Percentiles rank a stretch among this genome's conserved stretches.
phyloP scores from a whole-genome alignment of 768 basidiomycete genomes.

The Naganishia vishniacii region DNA sequence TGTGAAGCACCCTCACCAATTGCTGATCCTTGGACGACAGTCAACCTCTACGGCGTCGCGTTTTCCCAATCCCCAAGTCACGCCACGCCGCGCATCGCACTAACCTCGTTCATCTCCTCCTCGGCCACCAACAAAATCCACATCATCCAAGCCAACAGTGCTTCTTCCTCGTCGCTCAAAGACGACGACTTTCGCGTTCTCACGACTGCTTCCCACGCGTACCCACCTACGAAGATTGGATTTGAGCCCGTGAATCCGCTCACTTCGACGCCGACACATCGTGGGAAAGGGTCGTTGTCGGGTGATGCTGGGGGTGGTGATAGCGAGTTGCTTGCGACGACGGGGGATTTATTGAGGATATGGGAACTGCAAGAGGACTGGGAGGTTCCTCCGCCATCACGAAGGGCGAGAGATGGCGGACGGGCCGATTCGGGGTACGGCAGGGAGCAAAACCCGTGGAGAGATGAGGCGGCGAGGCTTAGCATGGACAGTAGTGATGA shows the following conservation, averaged over 20 bases:
- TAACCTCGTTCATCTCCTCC: constrained; percentile 72
- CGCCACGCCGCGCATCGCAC: constrained; percentile 68
- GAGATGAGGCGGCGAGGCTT: constrained; percentile 23
- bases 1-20: background rate
- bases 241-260: constrained; percentile 76
- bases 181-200: constrained; percentile 75
- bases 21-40: constrained; percentile 29
- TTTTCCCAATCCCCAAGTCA: constrained; percentile 58
- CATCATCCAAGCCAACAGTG: constrained; percentile 32
- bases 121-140: constrained; percentile 53
- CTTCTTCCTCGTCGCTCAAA: constrained; percentile 4
- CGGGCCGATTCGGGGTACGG: constrained; percentile 64
- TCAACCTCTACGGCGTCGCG: constrained; percentile 44
- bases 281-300: constrained; percentile 55
- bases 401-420: constrained; percentile 52
- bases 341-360: constrained; percentile 83
- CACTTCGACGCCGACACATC: constrained; percentile 59
- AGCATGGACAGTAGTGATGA: constrained; percentile 20
- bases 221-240: constrained; percentile 85
- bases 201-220: constrained; percentile 76
- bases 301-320: constrained; percentile 35
- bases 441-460: constrained; percentile 55
- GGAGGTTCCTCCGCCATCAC: constrained; percentile 42
- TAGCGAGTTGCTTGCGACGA: constrained; percentile 84
- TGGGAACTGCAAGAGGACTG: constrained; percentile 79